Evolutionary conservation across 1,284 basidiomycete genomes (phyloP).

Genomic region (Pascua guehoae): DNA sequence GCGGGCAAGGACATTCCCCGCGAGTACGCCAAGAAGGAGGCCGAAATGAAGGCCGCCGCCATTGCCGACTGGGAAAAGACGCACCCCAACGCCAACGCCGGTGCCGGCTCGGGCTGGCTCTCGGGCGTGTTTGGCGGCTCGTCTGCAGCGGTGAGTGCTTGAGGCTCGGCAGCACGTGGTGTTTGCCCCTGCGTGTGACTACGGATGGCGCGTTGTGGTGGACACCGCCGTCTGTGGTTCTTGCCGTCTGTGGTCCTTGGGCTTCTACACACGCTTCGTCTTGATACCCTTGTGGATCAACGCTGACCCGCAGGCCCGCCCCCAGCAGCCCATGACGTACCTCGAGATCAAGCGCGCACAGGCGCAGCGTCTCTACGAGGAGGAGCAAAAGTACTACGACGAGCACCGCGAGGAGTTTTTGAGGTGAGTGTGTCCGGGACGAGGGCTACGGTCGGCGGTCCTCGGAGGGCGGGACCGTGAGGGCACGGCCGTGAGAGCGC

Average conservation of each 20-base stretch:
- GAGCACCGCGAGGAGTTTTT: slow-evolving; percentile 79
- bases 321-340: slow-evolving; percentile 67
- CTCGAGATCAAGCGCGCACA: slow-evolving; percentile 85
- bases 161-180: neutral
- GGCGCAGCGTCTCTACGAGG: slow-evolving; percentile 75
- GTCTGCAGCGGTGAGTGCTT: slow-evolving; percentile 41
- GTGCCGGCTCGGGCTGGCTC: slow-evolving; percentile 49
- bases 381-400: slow-evolving; percentile 82
- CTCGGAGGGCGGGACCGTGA: too few species aligned
- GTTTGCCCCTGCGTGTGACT: too few species aligned
- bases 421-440: slow-evolving; percentile 51
- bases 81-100: slow-evolving; percentile 45
- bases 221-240: neutral
- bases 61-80: slow-evolving; percentile 77
- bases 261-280: too few species aligned
- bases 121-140: slow-evolving; percentile 60
- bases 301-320: slow-evolving; percentile 22
- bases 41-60: slow-evolving; percentile 69
- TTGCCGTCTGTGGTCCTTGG: too few species aligned
- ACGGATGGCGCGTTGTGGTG: too few species aligned
- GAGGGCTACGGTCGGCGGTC: too few species aligned
- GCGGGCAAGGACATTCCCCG: slow-evolving; percentile 79
- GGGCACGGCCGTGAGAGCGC: too few species aligned
- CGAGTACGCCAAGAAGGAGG: slow-evolving; percentile 85
- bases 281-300: slow-evolving; percentile 2